Conservation (phyloP, 23 red algal species). For the Rhodosorus marinus region DNA sequence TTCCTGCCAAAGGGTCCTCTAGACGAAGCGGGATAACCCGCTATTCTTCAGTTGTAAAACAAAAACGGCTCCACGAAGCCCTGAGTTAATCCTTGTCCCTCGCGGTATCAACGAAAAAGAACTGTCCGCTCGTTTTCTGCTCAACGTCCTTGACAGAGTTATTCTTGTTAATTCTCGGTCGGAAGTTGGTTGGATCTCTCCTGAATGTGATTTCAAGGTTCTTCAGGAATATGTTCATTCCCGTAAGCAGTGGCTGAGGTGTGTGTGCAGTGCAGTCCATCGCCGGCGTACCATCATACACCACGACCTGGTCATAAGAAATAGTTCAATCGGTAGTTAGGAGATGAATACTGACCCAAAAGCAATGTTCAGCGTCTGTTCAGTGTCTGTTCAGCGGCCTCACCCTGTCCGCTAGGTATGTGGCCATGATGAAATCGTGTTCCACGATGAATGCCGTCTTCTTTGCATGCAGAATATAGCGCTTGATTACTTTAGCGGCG, state of each 20-base stretch:
- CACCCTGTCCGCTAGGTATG: slow-evolving; percentile 29
- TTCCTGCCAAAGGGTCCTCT: no score
- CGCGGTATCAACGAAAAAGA: slow-evolving; percentile 71
- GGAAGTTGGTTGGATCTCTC: slow-evolving; percentile 86
- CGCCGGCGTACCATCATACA: slow-evolving; percentile 82
- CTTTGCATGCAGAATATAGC: slow-evolving; percentile 92
- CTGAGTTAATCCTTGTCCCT: no score
- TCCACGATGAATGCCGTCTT: slow-evolving; percentile 93
- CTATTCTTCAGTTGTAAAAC: no score
- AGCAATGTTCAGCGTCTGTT: no score
- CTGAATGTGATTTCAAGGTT: slow-evolving; percentile 88
- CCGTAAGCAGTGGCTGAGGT: slow-evolving; percentile 59
- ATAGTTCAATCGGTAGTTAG: no score
- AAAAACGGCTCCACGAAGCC: no score
- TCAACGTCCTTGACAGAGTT: slow-evolving; percentile 91
- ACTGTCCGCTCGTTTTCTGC: slow-evolving; percentile 72
- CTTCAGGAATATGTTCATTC: slow-evolving; percentile 92
- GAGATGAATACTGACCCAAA: no score
- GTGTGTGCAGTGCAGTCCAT: slow-evolving; percentile 39
- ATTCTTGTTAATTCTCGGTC: slow-evolving; percentile 92
- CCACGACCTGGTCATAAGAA: slow-evolving; percentile 82
- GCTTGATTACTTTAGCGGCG: slow-evolving; percentile 89
- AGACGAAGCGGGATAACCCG: no score
- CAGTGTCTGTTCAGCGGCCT: no score
- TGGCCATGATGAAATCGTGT: slow-evolving; percentile 99